Evolutionary conservation across 768 basidiomycete species (phyloP).

Genomic region (Hericium coralloides): DNA sequence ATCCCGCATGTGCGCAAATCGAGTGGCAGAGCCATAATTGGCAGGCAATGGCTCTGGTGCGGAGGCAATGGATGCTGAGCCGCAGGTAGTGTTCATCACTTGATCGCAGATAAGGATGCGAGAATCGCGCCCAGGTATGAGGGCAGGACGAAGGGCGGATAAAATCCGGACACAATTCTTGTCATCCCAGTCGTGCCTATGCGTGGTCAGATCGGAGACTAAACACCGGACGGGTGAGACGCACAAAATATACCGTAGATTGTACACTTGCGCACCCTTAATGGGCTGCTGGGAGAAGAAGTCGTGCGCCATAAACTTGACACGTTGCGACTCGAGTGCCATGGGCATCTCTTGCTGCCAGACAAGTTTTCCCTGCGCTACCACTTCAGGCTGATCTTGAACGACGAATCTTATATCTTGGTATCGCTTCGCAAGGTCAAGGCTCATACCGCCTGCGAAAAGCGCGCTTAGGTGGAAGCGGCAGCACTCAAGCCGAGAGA

Average conservation of each 20-base stretch:
- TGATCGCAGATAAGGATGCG: background rate
- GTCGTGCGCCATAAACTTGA: background rate
- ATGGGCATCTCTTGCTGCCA: background rate
- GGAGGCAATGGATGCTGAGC: background rate
- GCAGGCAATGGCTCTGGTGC: background rate
- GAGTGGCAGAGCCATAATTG: constrained; percentile 7
- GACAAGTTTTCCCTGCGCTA: background rate
- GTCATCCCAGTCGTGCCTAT: background rate
- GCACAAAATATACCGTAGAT: background rate
- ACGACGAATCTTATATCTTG: background rate
- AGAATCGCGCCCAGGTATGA: background rate
- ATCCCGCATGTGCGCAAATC: constrained; percentile 4
- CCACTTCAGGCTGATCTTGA: background rate
- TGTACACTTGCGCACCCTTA: background rate
- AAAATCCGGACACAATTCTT: background rate
- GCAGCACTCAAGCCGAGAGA: background rate
- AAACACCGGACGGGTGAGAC: background rate
- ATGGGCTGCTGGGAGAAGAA: background rate
- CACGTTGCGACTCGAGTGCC: background rate
- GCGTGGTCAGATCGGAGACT: background rate
- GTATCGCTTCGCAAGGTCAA: background rate
- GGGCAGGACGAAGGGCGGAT: background rate
- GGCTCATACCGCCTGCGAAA: background rate
- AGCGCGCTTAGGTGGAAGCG: background rate
- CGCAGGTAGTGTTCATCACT: background rate